phyloP scores from a whole-genome alignment of 257 asterid genomes.

The Agastache rugosa region DNA sequence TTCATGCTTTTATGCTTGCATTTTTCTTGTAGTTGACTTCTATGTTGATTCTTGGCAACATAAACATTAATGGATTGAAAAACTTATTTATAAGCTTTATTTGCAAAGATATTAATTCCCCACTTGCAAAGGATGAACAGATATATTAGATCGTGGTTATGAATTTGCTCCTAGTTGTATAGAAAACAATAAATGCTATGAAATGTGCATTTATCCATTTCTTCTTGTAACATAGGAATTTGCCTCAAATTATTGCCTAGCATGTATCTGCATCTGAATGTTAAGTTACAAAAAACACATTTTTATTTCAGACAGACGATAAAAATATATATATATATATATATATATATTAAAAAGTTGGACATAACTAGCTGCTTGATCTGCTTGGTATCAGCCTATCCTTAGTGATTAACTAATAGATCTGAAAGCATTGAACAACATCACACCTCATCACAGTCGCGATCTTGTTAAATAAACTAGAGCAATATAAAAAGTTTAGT shows the following conservation, averaged over 20 bases:
- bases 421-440: background rate
- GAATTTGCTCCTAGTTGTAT: constrained; percentile 24
- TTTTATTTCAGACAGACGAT: background rate
- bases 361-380: background rate
- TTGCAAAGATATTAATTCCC: constrained; percentile 2
- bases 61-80: constrained; percentile 13
- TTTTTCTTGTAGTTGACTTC: constrained; percentile 11
- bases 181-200: background rate
- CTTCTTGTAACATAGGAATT: background rate
- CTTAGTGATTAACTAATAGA: constrained; percentile 5
- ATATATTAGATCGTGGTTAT: background rate
- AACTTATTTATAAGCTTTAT: background rate
- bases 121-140: constrained; percentile 1
- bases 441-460: background rate
- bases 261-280: background rate
- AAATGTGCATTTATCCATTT: constrained; percentile 14
- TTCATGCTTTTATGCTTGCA: constrained; percentile 5
- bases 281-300: background rate
- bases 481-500: too few species aligned
- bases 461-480: too few species aligned
- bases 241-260: constrained; percentile 14
- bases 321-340: too few species aligned
- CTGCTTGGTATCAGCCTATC: background rate
- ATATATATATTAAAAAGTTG: background rate
- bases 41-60: constrained; percentile 6